phyloP scores from a whole-genome alignment of 306 rosid species.

The Glycyrrhiza uralensis region DNA sequence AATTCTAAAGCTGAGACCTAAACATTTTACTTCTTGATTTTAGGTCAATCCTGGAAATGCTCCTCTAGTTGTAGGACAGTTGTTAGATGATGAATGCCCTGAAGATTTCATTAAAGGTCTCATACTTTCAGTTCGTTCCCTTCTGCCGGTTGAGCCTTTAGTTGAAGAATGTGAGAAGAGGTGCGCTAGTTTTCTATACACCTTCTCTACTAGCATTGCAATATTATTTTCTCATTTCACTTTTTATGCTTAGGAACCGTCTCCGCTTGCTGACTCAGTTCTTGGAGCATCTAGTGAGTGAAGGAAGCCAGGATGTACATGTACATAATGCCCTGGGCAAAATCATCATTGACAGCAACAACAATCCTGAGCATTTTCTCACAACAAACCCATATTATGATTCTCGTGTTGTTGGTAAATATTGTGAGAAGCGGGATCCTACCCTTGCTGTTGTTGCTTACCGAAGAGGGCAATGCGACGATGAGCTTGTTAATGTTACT shows the following conservation, averaged over 20 bases:
- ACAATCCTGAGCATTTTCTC: constrained; percentile 96
- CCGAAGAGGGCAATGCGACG: constrained; percentile 95
- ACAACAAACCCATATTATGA: constrained; percentile 97
- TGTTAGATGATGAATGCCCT: constrained; percentile 95
- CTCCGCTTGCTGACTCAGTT: constrained; percentile 92
- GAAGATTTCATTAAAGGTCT: constrained; percentile 96
- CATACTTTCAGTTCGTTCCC: constrained; percentile 95
- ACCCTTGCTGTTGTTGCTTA: constrained; percentile 96
- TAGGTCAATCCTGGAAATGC: constrained; percentile 97
- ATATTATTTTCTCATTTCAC: constrained; percentile 10
- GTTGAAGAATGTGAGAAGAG: constrained; percentile 98
- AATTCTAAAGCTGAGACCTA: constrained; percentile 6
- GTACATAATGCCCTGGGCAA: constrained; percentile 96
- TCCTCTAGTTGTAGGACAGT: constrained; percentile 90
- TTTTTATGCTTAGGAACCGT: constrained; percentile 62
- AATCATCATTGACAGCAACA: constrained; percentile 92
- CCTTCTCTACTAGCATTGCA: neutral
- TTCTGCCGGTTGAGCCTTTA: constrained; percentile 95
- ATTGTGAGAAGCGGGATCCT: constrained; percentile 97
- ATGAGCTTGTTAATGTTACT: constrained; percentile 86
- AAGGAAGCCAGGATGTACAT: constrained; percentile 98
- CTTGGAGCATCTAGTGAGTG: constrained; percentile 98
- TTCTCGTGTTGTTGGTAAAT: constrained; percentile 94
- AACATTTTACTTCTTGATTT: constrained; percentile 21
- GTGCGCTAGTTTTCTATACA: constrained; percentile 35